Conservation (phyloP, 345 rosid genomes). For the Camelina neglecta region DNA sequence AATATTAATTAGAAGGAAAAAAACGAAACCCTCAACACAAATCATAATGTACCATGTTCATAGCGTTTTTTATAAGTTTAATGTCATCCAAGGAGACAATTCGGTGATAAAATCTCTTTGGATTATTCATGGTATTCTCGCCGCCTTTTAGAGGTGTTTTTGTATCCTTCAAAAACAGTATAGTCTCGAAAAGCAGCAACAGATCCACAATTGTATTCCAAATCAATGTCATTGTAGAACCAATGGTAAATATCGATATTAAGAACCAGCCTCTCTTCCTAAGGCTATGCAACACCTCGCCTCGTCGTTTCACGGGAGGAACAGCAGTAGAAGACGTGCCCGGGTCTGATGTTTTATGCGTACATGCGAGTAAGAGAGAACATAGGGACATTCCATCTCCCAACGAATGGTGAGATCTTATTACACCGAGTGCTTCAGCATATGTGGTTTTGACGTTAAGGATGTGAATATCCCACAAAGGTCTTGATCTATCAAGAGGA, state of each 20-base stretch:
- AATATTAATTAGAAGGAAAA: conserved; percentile 3
- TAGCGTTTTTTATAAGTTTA: conserved; percentile 41
- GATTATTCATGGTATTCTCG: background rate
- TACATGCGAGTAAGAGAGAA: conserved; percentile 53
- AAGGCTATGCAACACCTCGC: background rate
- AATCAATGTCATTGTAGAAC: conserved; percentile 42
- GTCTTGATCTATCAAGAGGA: conserved; percentile 59
- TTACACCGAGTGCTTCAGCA: conserved; percentile 53
- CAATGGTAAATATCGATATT: conserved; percentile 39
- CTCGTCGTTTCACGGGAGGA: conserved; percentile 45
- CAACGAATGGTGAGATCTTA: conserved; percentile 56
- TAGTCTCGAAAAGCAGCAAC: conserved; percentile 44
- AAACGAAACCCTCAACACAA: background rate
- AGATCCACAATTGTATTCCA: conserved; percentile 61
- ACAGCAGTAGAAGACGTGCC: conserved; percentile 48
- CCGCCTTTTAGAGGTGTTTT: conserved; percentile 50
- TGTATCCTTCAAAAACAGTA: conserved; percentile 50
- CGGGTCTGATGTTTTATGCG: conserved; percentile 54
- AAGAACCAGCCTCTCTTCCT: conserved; percentile 39
- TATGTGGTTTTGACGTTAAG: conserved; percentile 61
- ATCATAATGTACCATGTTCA: conserved; percentile 32
- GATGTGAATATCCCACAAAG: conserved; percentile 75
- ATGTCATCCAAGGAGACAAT: conserved; percentile 61
- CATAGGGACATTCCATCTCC: conserved; percentile 58
- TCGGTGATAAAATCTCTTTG: conserved; percentile 54